Percentiles rank a stretch among this genome's conserved stretches.
Evolutionary conservation across 78 protist genomes (phyloP).

Genomic region (Monosiga brevicollis): DNA sequence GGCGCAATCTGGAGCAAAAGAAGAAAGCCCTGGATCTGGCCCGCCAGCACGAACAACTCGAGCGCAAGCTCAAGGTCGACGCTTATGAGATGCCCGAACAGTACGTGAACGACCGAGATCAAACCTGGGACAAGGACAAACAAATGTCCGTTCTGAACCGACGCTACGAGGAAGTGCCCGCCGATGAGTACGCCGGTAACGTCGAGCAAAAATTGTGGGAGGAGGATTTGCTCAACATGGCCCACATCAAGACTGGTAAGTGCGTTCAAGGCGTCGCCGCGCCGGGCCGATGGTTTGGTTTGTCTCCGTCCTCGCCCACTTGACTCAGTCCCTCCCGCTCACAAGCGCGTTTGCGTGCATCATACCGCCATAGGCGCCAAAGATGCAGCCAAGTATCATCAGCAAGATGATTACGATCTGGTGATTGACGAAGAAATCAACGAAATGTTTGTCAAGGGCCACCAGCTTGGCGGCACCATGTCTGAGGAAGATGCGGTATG

Average conservation of each 20-base stretch:
- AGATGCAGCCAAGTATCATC: slow-evolving; percentile 11
- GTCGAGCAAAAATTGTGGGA: slow-evolving; percentile 40
- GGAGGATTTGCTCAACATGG: slow-evolving; percentile 29
- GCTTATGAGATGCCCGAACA: slow-evolving; percentile 34
- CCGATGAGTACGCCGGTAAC: background rate
- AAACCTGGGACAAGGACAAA: background rate
- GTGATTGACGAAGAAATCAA: slow-evolving; percentile 67
- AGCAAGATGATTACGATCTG: slow-evolving; percentile 25
- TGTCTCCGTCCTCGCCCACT: too few species aligned
- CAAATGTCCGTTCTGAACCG: background rate
- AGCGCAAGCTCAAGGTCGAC: background rate
- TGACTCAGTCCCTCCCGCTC: too few species aligned
- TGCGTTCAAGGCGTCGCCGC: too few species aligned
- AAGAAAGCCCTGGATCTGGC: slow-evolving; percentile 52
- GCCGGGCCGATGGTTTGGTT: too few species aligned
- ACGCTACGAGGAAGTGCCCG: background rate
- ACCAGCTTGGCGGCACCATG: background rate
- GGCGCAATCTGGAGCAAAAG: slow-evolving; percentile 35
- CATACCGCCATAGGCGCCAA: too few species aligned
- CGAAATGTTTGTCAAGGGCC: slow-evolving; percentile 22
- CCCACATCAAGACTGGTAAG: slow-evolving; percentile 26
- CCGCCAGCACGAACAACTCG: slow-evolving; percentile 14
- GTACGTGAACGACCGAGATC: slow-evolving; percentile 12
- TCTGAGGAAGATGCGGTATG: background rate
- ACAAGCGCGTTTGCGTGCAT: too few species aligned